Evolutionary conservation across 345 rosid genomes (phyloP), one percentile per base, ranked within the genome.

Genomic region (Citrus hindsii): DNA sequence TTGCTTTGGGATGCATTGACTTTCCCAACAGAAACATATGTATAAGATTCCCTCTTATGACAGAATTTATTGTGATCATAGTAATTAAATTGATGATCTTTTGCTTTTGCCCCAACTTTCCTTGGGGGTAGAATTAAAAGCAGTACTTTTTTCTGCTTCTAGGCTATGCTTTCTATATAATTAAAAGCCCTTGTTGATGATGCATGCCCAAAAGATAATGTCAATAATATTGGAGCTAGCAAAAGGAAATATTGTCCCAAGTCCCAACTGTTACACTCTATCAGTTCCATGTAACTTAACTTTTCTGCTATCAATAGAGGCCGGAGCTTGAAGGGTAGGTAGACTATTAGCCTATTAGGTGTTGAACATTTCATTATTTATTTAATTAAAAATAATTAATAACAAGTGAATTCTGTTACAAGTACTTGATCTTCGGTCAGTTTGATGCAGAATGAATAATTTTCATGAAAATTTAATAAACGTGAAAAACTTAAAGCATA

Each of bases 1-100:
- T 46, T 46, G 51, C 51, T 46, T 46, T 46, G 51, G 5, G 51
- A 46, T 51, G 25, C 48, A 75, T 76, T 76, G 79, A 66, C 79
- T 55, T 76, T 76, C 25, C 51, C 65, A 51, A 55, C n/a, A 32
- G 32, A n/a, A 28, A 21, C 67, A 32, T 51, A 18, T 4, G 14
- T 51, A 18, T 4, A 51, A 53, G 7, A 76, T 76, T 67, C 79
- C 79, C 35, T 66, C 66, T 2, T 22, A 21, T 51, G 63, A 63
- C 63, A 6, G 21, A 65, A 51, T 64, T 48, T 25, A 73, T 53
- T 69, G 38, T 55, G 16, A 73, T 38, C 13, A 21, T 27, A 28
- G 42, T 28, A 42, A 58, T 35, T 73, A 27, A 46, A 60, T 42
- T 12, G 67, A 63, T 40, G 76, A 25, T 62, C 25, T 61, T 42